phyloP scores from a whole-genome alignment of 2,329 filamentous ascomycete species.

The Sclerotinia spermophila region DNA sequence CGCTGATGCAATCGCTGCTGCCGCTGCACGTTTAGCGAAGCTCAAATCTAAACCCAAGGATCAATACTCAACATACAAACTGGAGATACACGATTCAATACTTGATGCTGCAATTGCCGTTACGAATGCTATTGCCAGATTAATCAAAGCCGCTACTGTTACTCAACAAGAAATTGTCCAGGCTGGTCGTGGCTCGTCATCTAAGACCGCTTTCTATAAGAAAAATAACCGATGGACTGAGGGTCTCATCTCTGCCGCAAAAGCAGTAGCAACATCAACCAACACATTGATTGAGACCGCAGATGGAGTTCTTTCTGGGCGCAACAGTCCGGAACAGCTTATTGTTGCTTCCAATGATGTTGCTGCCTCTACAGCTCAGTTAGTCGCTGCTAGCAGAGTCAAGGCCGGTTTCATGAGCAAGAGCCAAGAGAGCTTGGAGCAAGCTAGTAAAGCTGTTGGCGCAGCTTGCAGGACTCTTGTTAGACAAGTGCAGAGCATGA shows the following conservation, averaged over 20 bases:
- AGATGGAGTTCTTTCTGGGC: conserved; percentile 86
- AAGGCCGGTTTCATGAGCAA: conserved; percentile 98
- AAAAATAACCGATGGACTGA: conserved; percentile 99
- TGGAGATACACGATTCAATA: conserved; percentile 93
- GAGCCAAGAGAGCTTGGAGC: conserved; percentile 87
- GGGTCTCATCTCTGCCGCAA: conserved; percentile 92
- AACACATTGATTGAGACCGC: conserved; percentile 98
- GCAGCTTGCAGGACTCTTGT: conserved; percentile 83
- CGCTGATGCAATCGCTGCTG: conserved; percentile 90
- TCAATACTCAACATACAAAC: conserved; percentile 91
- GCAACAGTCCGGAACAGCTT: conserved; percentile 92
- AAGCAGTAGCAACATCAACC: conserved; percentile 89
- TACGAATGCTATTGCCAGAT: conserved; percentile 85
- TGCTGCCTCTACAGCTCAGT: conserved; percentile 90
- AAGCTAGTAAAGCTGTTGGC: conserved; percentile 88
- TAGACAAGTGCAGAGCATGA: conserved; percentile 90
- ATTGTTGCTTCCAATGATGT: conserved; percentile 98
- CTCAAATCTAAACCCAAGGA: conserved; percentile 96
- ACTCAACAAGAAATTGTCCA: conserved; percentile 97
- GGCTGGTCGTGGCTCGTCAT: conserved; percentile 82
- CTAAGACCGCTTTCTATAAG: conserved; percentile 95
- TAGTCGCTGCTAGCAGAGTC: conserved; percentile 91
- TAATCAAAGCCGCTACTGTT: conserved; percentile 90
- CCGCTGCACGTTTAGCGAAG: conserved; percentile 82
- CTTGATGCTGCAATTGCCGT: conserved; percentile 89